Base-by-base conservation (phyloP, 345 rosid species). In the Hibiscus tridactylites region DNA sequence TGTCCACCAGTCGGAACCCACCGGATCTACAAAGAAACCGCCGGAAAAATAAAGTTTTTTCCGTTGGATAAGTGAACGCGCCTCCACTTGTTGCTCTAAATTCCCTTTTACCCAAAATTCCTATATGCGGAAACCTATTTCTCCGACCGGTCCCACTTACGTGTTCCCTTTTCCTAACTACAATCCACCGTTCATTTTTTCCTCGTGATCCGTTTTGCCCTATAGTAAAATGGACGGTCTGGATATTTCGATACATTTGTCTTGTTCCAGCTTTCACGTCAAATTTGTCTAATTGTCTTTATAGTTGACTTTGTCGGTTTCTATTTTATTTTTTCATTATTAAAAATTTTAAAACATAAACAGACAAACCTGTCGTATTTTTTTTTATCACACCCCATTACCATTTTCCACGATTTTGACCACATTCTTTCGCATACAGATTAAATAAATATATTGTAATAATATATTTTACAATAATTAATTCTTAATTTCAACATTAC, bases 1-100 rank as follows among this genome's bases (percentile, higher is more conserved):
- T 49, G 65, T 65, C 42, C 73, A 60, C 66, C 4, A 65, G 74
- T 77, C 71, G 81, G 83, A 79, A 75, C 71, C 78, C 81, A 75
- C 76, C 80, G 71, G 26, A 70, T 50, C 11, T 62, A 11, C 5
- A 31, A 33, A 52, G 29, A 33, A 59, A 44, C 17, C 61, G 0
- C 1, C 2, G 3, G 47, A 11, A 68, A 68, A 29, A 68, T 33
- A 66, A 61, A 77, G 77, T 68, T 73, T 71, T 71, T 71, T 62
- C 75, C 71, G 67, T 71, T 74, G 33, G 62, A 4, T 59, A 39
- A 39, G 1, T 39, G 9, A 8, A 39, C 44, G 44, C 44, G 44
- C 44, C 44, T 39, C 9, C 5, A 3, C 5, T 58, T 58, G 26
- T 17, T 3, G 17, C 46, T 47, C n/a, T 13, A n/a, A 60, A 53